A percentile compares a stretch with the other conserved stretches of the same genome.
Conservation (phyloP, 805 yeast species). For the Brettanomyces naardenensis region DNA sequence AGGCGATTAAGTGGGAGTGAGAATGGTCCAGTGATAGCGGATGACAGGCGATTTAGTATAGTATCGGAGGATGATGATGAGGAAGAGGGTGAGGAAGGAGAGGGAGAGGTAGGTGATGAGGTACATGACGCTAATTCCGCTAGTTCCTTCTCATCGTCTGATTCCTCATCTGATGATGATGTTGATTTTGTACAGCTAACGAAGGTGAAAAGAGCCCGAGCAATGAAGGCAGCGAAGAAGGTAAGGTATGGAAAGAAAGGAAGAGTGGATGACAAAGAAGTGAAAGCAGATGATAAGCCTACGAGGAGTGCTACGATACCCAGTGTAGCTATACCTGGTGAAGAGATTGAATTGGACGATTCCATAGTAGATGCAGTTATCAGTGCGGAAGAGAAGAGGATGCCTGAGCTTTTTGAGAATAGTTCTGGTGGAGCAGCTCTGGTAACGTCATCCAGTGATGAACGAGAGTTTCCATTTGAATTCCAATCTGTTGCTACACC, state of each 20-base stretch:
- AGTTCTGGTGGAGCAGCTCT: too few species aligned
- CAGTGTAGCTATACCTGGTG: constrained; percentile 19
- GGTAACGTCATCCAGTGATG: neutral
- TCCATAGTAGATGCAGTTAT: constrained; percentile 34
- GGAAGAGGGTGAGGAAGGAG: constrained; percentile 23
- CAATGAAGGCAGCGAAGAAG: constrained; percentile 38
- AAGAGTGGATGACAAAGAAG: neutral
- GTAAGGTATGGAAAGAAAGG: constrained; percentile 3
- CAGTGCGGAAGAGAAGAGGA: constrained; percentile 32
- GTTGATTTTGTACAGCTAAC: constrained; percentile 69
- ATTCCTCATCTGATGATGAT: constrained; percentile 48
- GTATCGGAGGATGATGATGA: constrained; percentile 18
- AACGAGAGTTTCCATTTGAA: constrained; percentile 14
- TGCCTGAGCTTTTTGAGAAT: constrained; percentile 18
- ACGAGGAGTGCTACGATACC: neutral
- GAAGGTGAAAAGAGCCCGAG: constrained; percentile 54
- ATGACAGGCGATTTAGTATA: constrained; percentile 20
- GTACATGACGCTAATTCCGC: constrained; percentile 11
- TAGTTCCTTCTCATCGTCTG: constrained; percentile 24
- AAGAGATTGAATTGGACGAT: constrained; percentile 32
- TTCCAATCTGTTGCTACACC: constrained; percentile 4
- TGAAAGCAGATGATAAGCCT: neutral
- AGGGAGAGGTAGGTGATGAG: constrained; percentile 13
- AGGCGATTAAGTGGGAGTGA: neutral
- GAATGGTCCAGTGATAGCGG: neutral